Evolutionary conservation across 1,139 yeast genomes (phyloP).

Genomic region (Komagataea norvegica): DNA sequence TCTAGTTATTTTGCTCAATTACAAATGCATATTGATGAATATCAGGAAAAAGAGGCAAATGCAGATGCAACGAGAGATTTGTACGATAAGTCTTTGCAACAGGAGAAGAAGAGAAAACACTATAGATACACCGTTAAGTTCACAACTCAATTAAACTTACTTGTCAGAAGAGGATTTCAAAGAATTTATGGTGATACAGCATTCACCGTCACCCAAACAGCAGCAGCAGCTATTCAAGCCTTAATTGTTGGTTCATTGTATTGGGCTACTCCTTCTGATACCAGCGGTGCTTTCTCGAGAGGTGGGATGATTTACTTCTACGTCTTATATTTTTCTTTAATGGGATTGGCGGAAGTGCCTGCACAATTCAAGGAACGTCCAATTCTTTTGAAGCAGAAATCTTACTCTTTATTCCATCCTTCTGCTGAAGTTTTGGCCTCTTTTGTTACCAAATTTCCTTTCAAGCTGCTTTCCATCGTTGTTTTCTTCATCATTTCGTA

Average conservation of each 20-base stretch:
- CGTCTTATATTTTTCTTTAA: conserved; percentile 47
- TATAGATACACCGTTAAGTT: conserved; percentile 46
- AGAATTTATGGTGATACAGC: conserved; percentile 47
- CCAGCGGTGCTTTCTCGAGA: conserved; percentile 52
- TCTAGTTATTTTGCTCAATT: conserved; percentile 45
- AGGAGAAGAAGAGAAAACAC: conserved; percentile 37
- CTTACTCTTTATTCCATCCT: conserved; percentile 53
- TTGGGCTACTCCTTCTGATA: conserved; percentile 27
- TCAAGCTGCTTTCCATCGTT: conserved; percentile 41
- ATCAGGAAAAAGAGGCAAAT: conserved; percentile 31
- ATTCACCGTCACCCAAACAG: conserved; percentile 41
- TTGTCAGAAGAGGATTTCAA: conserved; percentile 46
- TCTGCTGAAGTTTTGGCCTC: conserved; percentile 54
- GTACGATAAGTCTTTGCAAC: conserved; percentile 36
- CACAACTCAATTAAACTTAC: conserved; percentile 42
- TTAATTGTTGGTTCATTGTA: conserved; percentile 49
- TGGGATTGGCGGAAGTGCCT: conserved; percentile 52
- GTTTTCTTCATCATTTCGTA: conserved; percentile 43
- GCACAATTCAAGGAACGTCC: conserved; percentile 46
- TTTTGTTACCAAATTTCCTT: conserved; percentile 43
- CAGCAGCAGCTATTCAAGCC: conserved; percentile 47
- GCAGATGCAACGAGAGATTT: conserved; percentile 38
- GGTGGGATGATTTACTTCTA: conserved; percentile 55
- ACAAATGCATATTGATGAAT: conserved; percentile 42
- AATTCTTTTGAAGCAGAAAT: conserved; percentile 51